These are phyloP conservation scores for Naumovozyma baii DNA, from an alignment of 805 yeast genomes.

Conservation along the genomic window DNA sequence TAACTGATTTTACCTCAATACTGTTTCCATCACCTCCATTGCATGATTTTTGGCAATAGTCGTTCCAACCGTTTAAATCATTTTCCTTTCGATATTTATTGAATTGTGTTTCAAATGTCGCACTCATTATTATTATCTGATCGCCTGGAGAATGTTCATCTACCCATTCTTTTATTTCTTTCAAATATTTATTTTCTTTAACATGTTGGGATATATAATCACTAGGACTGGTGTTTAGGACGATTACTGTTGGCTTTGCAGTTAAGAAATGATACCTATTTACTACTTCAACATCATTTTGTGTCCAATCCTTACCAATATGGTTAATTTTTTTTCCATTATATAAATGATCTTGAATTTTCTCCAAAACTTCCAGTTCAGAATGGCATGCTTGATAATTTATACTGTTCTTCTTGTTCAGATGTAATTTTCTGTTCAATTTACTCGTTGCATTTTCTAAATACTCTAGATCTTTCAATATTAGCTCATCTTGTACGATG, in stretches of 20 bases:
- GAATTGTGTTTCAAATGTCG: conserved; percentile 37
- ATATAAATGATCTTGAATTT: conserved; percentile 41
- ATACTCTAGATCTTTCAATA: conserved; percentile 70
- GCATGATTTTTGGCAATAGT: conserved; percentile 11
- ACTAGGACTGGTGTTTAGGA: conserved; percentile 62
- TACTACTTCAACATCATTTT: conserved; percentile 54
- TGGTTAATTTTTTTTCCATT: conserved; percentile 44
- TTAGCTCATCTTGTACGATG: conserved; percentile 63
- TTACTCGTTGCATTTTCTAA: conserved; percentile 48
- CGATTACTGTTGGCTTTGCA: conserved; percentile 77
- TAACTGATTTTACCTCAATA: conserved; percentile 37
- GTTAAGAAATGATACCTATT: conserved; percentile 69
- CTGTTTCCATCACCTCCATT: conserved; percentile 35
- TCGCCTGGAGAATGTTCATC: conserved; percentile 50
- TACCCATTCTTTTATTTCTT: conserved; percentile 56
- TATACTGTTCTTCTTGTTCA: conserved; percentile 31
- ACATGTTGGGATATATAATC: conserved; percentile 41
- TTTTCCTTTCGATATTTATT: conserved; percentile 25
- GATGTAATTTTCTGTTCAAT: conserved; percentile 36
- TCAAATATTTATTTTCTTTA: conserved; percentile 40
- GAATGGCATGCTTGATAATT: conserved; percentile 22
- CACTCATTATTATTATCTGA: conserved; percentile 59
- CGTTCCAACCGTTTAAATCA: conserved; percentile 7
- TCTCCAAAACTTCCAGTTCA: conserved; percentile 35
- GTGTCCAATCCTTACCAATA: conserved; percentile 54